These are phyloP conservation scores for Silene conica DNA, from an alignment of 148 eudicot genomes.

Conservation along the genomic window DNA sequence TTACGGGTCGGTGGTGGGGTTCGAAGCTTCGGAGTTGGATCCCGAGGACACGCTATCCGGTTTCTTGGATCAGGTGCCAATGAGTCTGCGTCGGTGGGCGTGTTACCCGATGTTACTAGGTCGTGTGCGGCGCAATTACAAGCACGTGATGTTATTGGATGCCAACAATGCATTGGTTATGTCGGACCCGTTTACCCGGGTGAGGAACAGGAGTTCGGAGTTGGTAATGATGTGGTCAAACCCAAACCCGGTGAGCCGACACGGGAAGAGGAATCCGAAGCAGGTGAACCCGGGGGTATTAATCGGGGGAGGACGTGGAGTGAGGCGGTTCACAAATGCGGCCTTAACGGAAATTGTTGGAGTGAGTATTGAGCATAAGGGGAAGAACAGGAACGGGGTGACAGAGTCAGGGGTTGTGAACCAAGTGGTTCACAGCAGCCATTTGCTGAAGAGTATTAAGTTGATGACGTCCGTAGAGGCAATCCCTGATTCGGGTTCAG, in stretches of 20 bases:
- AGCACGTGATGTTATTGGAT: slow-evolving; percentile 56
- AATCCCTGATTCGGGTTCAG: slow-evolving; percentile 38
- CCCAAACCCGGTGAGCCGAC: slow-evolving; percentile 21
- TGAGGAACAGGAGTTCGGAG: slow-evolving; percentile 50
- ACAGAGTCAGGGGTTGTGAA: slow-evolving; percentile 54
- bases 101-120: slow-evolving; percentile 79
- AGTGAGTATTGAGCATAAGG: slow-evolving; percentile 39
- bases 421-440: slow-evolving; percentile 54
- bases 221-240: slow-evolving; percentile 34
- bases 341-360: slow-evolving; percentile 61
- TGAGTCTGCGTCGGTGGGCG: slow-evolving; percentile 76
- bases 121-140: slow-evolving; percentile 57
- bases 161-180: slow-evolving; percentile 32
- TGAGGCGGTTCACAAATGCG: slow-evolving; percentile 49
- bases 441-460: slow-evolving; percentile 39
- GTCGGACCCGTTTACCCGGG: slow-evolving; percentile 59
- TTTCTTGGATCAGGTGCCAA: slow-evolving; percentile 61
- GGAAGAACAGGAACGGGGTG: slow-evolving; percentile 37
- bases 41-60: slow-evolving; percentile 72
- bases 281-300: slow-evolving; percentile 34
- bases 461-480: slow-evolving; percentile 39
- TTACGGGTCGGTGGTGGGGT: slow-evolving; percentile 81
- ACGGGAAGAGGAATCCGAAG: slow-evolving; percentile 29
- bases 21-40: slow-evolving; percentile 68
- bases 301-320: slow-evolving; percentile 64